phyloP scores from a whole-genome alignment of 805 yeast genomes.

The Komagataella populi region DNA sequence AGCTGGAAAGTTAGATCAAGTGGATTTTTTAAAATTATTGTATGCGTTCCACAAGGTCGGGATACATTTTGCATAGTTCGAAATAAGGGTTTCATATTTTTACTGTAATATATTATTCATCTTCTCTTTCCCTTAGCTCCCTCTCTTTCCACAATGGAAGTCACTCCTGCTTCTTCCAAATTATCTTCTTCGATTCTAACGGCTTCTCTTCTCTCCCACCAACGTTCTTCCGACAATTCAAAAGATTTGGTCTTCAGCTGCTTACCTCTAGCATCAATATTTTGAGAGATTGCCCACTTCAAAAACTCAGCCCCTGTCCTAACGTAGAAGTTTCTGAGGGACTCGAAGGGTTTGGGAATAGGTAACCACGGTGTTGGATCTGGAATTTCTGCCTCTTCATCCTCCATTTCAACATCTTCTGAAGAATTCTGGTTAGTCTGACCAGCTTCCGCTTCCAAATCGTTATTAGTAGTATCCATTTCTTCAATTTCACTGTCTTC shows the following conservation, averaged over 20 bases:
- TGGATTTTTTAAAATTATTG: conserved; percentile 74
- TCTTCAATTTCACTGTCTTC: conserved; percentile 27
- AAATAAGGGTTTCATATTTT: conserved; percentile 1
- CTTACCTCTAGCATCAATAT: conserved; percentile 79
- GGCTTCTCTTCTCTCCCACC: conserved; percentile 98
- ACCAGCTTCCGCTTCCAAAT: conserved; percentile 48
- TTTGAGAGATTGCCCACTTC: conserved; percentile 86
- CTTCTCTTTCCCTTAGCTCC: conserved; percentile 40
- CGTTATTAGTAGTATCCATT: conserved; percentile 27
- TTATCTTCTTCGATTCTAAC: conserved; percentile 80
- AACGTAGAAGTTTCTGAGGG: conserved; percentile 68
- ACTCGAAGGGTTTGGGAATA: conserved; percentile 90
- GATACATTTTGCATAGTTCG: conserved; percentile 75
- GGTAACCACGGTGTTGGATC: conserved; percentile 96
- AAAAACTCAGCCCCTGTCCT: conserved; percentile 80
- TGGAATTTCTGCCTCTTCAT: conserved; percentile 57
- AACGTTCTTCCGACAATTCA: conserved; percentile 83
- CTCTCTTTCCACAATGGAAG: conserved; percentile 73
- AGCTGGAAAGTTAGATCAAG: conserved; percentile 90
- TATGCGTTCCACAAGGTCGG: conserved; percentile 96
- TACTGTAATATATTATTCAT: conserved; percentile 11
- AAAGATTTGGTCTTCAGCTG: conserved; percentile 80
- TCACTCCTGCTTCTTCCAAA: conserved; percentile 88
- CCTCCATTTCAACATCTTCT: conserved; percentile 48
- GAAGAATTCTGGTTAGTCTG: conserved; percentile 15